Evolutionary conservation across 2,329 filamentous ascomycete species (phyloP).

Genomic region (Exophiala spinifera): DNA sequence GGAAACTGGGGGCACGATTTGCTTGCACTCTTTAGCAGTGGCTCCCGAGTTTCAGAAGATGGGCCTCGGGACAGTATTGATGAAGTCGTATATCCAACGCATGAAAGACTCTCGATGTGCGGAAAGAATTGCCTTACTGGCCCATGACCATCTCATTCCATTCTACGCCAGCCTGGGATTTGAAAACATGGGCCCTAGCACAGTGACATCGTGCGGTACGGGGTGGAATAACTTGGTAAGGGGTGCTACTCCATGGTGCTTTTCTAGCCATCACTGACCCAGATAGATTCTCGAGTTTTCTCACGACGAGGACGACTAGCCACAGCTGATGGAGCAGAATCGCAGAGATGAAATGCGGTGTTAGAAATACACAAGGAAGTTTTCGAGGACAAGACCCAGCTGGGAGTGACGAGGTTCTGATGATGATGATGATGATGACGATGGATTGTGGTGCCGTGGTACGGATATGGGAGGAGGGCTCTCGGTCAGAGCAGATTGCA

Average conservation of each 20-base stretch:
- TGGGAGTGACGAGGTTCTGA: too few species aligned
- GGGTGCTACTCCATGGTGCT: not conserved
- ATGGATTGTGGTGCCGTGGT: too few species aligned
- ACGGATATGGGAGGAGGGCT: too few species aligned
- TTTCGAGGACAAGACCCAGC: too few species aligned
- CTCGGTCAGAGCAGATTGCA: too few species aligned
- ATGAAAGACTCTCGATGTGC: slow-evolving; percentile 68
- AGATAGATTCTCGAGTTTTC: slow-evolving; percentile 11
- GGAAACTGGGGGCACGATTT: slow-evolving; percentile 69
- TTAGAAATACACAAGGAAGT: too few species aligned
- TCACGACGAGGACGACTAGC: slow-evolving; percentile 14
- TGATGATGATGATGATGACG: too few species aligned
- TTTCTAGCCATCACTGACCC: not conserved
- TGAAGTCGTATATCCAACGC: slow-evolving; percentile 74
- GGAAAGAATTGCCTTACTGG: slow-evolving; percentile 71
- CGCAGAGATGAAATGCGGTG: too few species aligned
- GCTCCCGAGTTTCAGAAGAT: slow-evolving; percentile 70
- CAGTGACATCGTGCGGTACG: slow-evolving; percentile 70
- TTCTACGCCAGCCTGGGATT: slow-evolving; percentile 81
- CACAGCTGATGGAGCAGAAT: not conserved
- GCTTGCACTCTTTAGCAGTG: slow-evolving; percentile 78
- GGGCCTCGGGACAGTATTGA: slow-evolving; percentile 69
- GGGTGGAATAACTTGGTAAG: slow-evolving; percentile 80
- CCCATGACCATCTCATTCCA: slow-evolving; percentile 67
- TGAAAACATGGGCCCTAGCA: slow-evolving; percentile 63